Evolutionary conservation across 805 yeast genomes (phyloP).

Genomic region (Peterozyma xylosa): DNA sequence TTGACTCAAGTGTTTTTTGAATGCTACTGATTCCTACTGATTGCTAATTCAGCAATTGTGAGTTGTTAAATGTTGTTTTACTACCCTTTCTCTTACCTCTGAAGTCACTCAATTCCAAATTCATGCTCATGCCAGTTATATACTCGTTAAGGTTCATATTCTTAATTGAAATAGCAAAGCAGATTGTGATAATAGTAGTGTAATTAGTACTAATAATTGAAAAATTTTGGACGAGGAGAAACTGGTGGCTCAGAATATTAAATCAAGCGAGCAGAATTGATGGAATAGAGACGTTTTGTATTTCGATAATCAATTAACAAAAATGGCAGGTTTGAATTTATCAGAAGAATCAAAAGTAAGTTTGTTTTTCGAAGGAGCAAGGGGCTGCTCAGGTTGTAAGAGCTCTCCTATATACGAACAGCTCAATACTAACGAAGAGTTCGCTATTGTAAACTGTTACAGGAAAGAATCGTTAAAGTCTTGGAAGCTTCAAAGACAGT

Average conservation of each 20-base stretch:
- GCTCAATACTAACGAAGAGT: neutral
- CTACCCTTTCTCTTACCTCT: no score
- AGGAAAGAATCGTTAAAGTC: slow-evolving; percentile 84
- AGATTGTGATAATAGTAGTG: no score
- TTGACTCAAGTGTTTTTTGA: neutral
- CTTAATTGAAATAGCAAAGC: no score
- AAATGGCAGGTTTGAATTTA: slow-evolving; percentile 30
- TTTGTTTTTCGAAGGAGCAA: slow-evolving; percentile 6
- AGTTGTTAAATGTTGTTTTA: no score
- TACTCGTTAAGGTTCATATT: no score
- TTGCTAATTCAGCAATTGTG: no score
- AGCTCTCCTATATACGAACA: slow-evolving; percentile 28
- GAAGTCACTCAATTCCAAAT: no score
- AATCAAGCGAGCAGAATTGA: neutral
- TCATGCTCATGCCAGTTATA: no score
- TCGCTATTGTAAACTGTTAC: neutral
- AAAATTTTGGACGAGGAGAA: no score
- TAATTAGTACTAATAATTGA: no score
- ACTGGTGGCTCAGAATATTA: no score
- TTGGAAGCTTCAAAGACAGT: slow-evolving; percentile 78
- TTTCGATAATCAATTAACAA: slow-evolving; percentile 1
- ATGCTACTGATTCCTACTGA: no score
- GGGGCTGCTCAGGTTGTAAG: slow-evolving; percentile 22
- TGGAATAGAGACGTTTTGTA: neutral
- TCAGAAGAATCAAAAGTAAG: slow-evolving; percentile 38